These are phyloP conservation scores for Trametes cinnabarina DNA, from an alignment of 768 basidiomycete species.

Conservation along the genomic window DNA sequence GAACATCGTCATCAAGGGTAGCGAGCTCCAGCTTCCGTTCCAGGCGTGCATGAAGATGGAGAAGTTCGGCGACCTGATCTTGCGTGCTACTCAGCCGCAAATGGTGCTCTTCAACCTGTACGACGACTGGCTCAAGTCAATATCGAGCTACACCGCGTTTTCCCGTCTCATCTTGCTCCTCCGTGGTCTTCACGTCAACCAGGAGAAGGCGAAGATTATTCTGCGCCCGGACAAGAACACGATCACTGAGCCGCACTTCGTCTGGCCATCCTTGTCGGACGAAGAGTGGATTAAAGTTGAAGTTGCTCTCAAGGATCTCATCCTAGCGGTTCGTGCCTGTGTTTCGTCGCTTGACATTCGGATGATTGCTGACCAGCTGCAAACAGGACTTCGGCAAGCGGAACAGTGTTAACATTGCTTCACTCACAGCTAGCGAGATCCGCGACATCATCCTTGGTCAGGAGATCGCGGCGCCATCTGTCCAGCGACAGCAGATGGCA, in stretches of 20 bases:
- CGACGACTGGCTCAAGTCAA: conserved; percentile 98
- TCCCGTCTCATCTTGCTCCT: conserved; percentile 96
- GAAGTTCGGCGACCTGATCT: conserved; percentile 97
- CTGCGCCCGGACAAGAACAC: conserved; percentile 96
- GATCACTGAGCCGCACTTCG: conserved; percentile 95
- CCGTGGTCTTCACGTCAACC: conserved; percentile 97
- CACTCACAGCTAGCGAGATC: conserved; percentile 93
- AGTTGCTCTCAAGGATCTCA: conserved; percentile 97
- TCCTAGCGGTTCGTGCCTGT: conserved; percentile 62
- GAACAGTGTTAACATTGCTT: conserved; percentile 98
- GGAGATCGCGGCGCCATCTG: conserved; percentile 94
- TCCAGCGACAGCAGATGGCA: conserved; percentile 98
- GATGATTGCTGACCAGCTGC: background rate
- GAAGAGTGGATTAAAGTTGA: conserved; percentile 99
- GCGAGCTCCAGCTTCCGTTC: conserved; percentile 97
- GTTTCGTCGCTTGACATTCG: background rate
- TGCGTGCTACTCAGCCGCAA: conserved; percentile 96
- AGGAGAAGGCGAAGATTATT: conserved; percentile 99
- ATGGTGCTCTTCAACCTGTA: conserved; percentile 99
- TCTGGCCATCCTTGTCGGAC: conserved; percentile 91
- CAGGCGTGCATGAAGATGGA: conserved; percentile 99
- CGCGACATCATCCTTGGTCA: conserved; percentile 98
- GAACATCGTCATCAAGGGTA: conserved; percentile 99
- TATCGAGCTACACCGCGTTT: conserved; percentile 98
- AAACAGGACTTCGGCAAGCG: conserved; percentile 93